phyloP scores from a whole-genome alignment of 1,139 yeast genomes.

The Blastobotrys raffinosifermentans region DNA sequence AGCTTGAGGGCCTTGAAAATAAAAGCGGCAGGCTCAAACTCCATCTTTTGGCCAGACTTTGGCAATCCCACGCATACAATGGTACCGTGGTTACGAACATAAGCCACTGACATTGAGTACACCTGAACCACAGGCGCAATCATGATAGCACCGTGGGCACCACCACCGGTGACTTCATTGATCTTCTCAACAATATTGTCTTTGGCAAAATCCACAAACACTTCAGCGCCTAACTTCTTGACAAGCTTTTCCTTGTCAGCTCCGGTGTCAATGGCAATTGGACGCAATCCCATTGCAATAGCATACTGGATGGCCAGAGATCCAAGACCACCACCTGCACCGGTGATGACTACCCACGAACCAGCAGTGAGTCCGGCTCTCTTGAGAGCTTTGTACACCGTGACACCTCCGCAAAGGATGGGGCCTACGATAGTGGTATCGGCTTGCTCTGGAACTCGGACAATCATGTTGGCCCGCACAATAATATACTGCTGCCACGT shows the following conservation, averaged over 20 bases:
- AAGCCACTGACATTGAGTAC: conserved; percentile 58
- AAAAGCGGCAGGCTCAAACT: conserved; percentile 47
- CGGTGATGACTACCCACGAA: conserved; percentile 67
- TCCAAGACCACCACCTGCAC: conserved; percentile 79
- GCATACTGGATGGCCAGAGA: conserved; percentile 71
- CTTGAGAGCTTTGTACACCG: conserved; percentile 70
- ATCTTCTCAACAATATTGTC: conserved; percentile 40
- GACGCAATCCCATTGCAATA: conserved; percentile 65
- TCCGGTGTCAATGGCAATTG: conserved; percentile 66
- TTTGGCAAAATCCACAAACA: conserved; percentile 51
- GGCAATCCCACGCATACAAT: conserved; percentile 80
- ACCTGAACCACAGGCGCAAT: conserved; percentile 74
- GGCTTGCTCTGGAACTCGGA: conserved; percentile 58
- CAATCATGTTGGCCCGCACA: conserved; percentile 74
- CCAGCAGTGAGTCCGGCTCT: conserved; percentile 57
- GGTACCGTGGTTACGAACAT: conserved; percentile 69
- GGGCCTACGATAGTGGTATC: conserved; percentile 68
- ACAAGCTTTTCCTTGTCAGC: conserved; percentile 51
- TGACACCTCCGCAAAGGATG: conserved; percentile 68
- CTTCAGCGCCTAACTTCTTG: conserved; percentile 57
- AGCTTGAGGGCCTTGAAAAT: conserved; percentile 53
- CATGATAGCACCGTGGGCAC: conserved; percentile 73
- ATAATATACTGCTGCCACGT: conserved; percentile 73
- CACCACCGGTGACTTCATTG: conserved; percentile 58
- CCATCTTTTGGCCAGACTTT: conserved; percentile 49